phyloP scores from a whole-genome alignment of 2,329 filamentous ascomycete genomes.

The Monosporascus sp. region DNA sequence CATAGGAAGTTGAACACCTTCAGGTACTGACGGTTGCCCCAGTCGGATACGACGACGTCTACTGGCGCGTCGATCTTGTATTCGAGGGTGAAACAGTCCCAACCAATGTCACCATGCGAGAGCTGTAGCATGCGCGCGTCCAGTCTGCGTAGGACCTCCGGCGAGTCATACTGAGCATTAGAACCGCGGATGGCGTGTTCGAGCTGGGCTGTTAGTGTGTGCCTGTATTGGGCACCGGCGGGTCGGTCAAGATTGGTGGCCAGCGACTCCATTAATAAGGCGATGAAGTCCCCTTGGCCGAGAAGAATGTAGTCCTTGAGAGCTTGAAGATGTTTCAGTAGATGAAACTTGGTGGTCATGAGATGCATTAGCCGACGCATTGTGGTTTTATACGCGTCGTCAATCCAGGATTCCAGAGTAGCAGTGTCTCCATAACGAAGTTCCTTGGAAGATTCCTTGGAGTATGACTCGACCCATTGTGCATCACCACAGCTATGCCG shows the following conservation, averaged over 20 bases:
- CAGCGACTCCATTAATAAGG: constrained; percentile 92
- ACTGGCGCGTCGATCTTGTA: constrained; percentile 97
- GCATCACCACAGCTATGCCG: constrained; percentile 91
- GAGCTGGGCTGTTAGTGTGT: constrained; percentile 94
- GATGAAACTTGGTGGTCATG: constrained; percentile 91
- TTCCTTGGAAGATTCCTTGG: constrained; percentile 86
- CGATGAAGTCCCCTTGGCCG: constrained; percentile 95
- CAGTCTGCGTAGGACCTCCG: constrained; percentile 83
- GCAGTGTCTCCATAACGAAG: constrained; percentile 89
- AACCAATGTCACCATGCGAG: constrained; percentile 93
- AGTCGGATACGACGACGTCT: constrained; percentile 94
- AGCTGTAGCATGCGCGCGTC: constrained; percentile 98
- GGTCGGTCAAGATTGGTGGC: constrained; percentile 89
- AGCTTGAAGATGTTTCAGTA: constrained; percentile 87
- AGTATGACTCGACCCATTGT: constrained; percentile 92
- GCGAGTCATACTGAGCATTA: constrained; percentile 91
- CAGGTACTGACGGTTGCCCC: constrained; percentile 91
- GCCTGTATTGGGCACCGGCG: constrained; percentile 93
- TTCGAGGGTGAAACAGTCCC: constrained; percentile 98
- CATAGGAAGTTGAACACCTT: constrained; percentile 99
- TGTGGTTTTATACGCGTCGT: constrained; percentile 94
- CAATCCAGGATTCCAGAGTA: constrained; percentile 86
- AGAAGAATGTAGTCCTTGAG: constrained; percentile 93
- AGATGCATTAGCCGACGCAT: constrained; percentile 92
- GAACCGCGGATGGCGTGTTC: constrained; percentile 96